phyloP scores from a whole-genome alignment of 768 basidiomycete species.

The Brasilioporus rufonigricans region DNA sequence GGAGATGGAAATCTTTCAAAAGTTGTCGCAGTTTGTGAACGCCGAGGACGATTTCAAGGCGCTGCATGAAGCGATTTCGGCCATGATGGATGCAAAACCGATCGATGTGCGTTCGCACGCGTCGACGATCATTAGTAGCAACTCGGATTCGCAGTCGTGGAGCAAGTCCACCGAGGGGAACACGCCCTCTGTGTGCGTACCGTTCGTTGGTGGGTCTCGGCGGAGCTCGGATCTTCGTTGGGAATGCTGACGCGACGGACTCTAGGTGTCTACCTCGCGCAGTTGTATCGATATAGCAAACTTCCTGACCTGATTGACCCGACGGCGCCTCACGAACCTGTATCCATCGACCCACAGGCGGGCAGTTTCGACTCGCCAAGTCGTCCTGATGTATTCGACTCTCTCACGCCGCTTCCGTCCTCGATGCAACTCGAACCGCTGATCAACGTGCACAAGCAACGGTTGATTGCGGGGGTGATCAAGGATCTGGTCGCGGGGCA shows the following conservation, averaged over 20 bases:
- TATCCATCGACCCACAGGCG: conserved; percentile 60
- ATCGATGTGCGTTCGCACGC: conserved; percentile 53
- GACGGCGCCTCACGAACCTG: conserved; percentile 67
- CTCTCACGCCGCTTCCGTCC: conserved; percentile 66
- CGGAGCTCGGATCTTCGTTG: background rate
- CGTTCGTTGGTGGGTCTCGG: conserved; percentile 66
- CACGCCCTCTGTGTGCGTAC: conserved; percentile 63
- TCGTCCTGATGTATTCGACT: conserved; percentile 76
- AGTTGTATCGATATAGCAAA: conserved; percentile 59
- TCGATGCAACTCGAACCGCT: conserved; percentile 82
- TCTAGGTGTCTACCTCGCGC: conserved; percentile 73
- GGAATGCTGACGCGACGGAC: conserved; percentile 1
- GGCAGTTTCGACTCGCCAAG: conserved; percentile 66
- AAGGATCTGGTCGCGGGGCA: conserved; percentile 80
- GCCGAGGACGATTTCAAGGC: conserved; percentile 69
- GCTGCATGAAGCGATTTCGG: conserved; percentile 63
- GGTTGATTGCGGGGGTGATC: conserved; percentile 76
- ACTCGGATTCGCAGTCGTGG: conserved; percentile 39
- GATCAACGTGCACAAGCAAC: conserved; percentile 88
- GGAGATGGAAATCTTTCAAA: conserved; percentile 71
- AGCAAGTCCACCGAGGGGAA: conserved; percentile 41
- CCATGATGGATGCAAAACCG: conserved; percentile 65
- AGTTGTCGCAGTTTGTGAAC: conserved; percentile 65
- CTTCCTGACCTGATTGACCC: conserved; percentile 84
- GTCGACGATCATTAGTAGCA: conserved; percentile 46